phyloP scores from a whole-genome alignment of 2,329 filamentous ascomycete genomes.

The Colletotrichum spinosum region DNA sequence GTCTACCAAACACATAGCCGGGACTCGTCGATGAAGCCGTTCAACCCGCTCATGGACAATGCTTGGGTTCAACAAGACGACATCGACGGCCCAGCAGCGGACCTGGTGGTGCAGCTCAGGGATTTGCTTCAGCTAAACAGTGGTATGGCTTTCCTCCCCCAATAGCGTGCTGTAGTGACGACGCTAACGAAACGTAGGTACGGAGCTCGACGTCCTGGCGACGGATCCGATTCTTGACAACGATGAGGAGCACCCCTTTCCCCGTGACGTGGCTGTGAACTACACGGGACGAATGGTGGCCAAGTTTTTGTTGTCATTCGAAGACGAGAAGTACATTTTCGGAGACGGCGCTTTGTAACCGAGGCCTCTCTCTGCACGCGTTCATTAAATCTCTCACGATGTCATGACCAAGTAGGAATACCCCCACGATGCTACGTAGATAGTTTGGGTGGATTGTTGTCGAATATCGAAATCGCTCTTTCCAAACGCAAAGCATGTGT shows the following conservation, averaged over 20 bases:
- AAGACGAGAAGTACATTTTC: slow-evolving; percentile 61
- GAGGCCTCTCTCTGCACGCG: too few species aligned
- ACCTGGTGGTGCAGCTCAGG: slow-evolving; percentile 59
- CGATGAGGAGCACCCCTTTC: slow-evolving; percentile 57
- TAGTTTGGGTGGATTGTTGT: too few species aligned
- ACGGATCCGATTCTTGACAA: slow-evolving; percentile 55
- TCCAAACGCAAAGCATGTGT: too few species aligned
- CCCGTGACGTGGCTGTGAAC: slow-evolving; percentile 59
- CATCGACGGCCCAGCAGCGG: slow-evolving; percentile 57
- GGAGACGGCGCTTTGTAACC: slow-evolving; percentile 39
- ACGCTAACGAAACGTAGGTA: slow-evolving; percentile 40
- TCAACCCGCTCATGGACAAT: slow-evolving; percentile 66
- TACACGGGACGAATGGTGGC: slow-evolving; percentile 66
- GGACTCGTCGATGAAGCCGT: slow-evolving; percentile 61
- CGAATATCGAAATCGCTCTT: too few species aligned
- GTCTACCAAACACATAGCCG: slow-evolving; percentile 68
- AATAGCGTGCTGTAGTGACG: neutral
- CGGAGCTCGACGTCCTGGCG: slow-evolving; percentile 59
- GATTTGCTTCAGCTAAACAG: slow-evolving; percentile 56
- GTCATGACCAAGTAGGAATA: slow-evolving; percentile 5
- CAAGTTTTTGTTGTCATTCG: slow-evolving; percentile 67
- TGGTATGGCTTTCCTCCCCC: slow-evolving; percentile 52
- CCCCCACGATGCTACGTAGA: neutral
- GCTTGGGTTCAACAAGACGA: slow-evolving; percentile 55
- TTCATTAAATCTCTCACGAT: neutral